Base-by-base conservation (phyloP, 164 flowering plant species). In the Warburgia ugandensis region DNA sequence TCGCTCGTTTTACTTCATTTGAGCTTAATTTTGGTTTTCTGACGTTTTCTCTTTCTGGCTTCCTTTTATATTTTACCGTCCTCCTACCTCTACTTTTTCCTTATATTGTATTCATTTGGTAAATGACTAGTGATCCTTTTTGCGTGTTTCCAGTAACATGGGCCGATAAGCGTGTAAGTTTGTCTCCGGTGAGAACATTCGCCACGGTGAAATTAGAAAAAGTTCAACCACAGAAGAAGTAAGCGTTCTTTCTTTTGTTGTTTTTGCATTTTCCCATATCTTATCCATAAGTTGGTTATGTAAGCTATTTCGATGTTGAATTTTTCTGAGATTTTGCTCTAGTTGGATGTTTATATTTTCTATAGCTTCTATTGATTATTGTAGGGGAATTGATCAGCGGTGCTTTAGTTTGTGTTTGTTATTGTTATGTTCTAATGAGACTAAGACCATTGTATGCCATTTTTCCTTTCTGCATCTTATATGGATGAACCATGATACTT, bases 201-300 rank as follows among this genome's bases (percentile, higher is more conserved):
- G 77, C 69, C 23, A 58, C 45, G 41, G 54, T 58, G 5, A 72
- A 62, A 46, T 49, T 61, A 6, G 68, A 33, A 22, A 73, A 62
- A 49, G 29, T 67, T 64, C 72, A 60, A 50, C 36, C 58, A 10
- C 63, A 35, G 10, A 77, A 69, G 50, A 79, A 73, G 85, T 79
- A 65, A 58, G 69, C 50, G 36, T 38, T 50, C 45, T 11, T 7
- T 37, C 8, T 5, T n/a, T n/a, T n/a, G n/a, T n/a, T n/a, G 6
- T 38, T 17, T 27, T 22, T 16, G 37, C 4, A 0, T 22, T 1
- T 11, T 17, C 0, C 31, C 0, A 6, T 37, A 10, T n/a, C 1
- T 37, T 20, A 13, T 11, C 13, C 0, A 20, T 7, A 37, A 12
- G 31, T 5, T 26, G 9, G 29, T 25, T 36, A 14, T 31, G 20